phyloP scores from a whole-genome alignment of 306 rosid genomes.

The cucumber (Cucumis sativus) region Cucumber_9930_V3 NC_026660.2:29214001-29214500 shows the following conservation, averaged over 20 bases:
- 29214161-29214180: slow-evolving; percentile 99
- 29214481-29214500: slow-evolving; percentile 96
- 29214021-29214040: slow-evolving; percentile 88
- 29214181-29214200: slow-evolving; percentile 62
- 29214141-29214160: slow-evolving; percentile 80
- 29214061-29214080: slow-evolving; percentile 86
- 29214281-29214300: slow-evolving; percentile 34
- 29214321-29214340: slow-evolving; percentile 58
- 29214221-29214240: slow-evolving; percentile 89
- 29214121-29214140: slow-evolving; percentile 72
- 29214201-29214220: slow-evolving; percentile 91
- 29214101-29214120: slow-evolving; percentile 65
- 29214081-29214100: slow-evolving; percentile 69
- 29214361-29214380: slow-evolving; percentile 81
- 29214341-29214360: slow-evolving; percentile 92
- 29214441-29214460: slow-evolving; percentile 62
- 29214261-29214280: slow-evolving; percentile 51
- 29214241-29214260: slow-evolving; percentile 70
- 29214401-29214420: slow-evolving; percentile 60
- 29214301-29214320: slow-evolving; percentile 63
- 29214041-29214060: slow-evolving; percentile 89
- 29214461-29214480: slow-evolving; percentile 77
- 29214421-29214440: slow-evolving; percentile 68
- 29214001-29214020: slow-evolving; percentile 57
- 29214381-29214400: slow-evolving; percentile 74